A percentile compares a stretch with the other conserved stretches of the same genome.
These are phyloP conservation scores for Alternaria metachromatica DNA, from an alignment of 2,329 filamentous ascomycete species.

Conservation along the genomic window DNA sequence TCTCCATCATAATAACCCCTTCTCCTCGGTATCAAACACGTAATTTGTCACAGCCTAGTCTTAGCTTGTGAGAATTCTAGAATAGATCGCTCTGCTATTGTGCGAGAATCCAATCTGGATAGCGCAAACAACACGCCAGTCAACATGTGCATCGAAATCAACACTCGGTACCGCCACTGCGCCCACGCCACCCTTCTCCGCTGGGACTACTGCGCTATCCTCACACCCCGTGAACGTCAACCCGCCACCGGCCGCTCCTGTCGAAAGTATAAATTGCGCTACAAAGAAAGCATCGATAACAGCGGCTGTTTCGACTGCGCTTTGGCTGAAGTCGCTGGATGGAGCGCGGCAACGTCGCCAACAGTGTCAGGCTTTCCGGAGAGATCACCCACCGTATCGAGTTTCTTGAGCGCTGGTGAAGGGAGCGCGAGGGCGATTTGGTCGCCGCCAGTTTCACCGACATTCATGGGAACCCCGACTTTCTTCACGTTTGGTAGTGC, in stretches of 20 bases:
- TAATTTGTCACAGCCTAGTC: not conserved
- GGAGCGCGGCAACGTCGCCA: not conserved
- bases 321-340: not conserved
- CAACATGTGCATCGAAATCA: conserved; percentile 19
- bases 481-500: not conserved
- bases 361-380: not conserved
- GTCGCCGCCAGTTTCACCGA: not conserved
- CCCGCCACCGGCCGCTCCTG: conserved; percentile 12
- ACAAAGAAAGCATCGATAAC: not conserved
- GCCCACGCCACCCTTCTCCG: conserved; percentile 9
- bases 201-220: conserved; percentile 23
- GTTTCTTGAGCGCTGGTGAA: not conserved
- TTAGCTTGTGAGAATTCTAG: not conserved
- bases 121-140: not conserved
- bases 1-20: no score
- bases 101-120: not conserved
- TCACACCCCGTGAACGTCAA: not conserved
- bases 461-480: not conserved
- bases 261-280: conserved; percentile 10
- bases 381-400: not conserved
- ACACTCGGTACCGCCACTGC: conserved; percentile 18
- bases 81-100: not conserved
- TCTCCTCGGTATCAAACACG: not conserved
- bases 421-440: not conserved
- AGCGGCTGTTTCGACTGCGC: not conserved